Base-by-base conservation (phyloP, 768 basidiomycete genomes). In the Calocybe cyanea region DNA sequence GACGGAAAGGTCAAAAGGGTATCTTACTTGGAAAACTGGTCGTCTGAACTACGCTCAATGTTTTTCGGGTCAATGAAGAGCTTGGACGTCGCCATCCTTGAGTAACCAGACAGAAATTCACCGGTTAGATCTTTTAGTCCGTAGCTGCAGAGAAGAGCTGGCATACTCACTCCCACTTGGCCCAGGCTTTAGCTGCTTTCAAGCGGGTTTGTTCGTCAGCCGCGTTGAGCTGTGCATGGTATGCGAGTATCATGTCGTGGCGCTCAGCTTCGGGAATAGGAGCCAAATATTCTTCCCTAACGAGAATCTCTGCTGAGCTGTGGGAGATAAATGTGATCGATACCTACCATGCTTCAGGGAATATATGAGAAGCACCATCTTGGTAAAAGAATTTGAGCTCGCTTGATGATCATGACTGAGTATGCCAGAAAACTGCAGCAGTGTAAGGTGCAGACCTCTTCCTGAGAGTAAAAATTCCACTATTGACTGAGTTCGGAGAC, bases 311-410 rank as follows among this genome's bases (percentile, higher is more conserved):
- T 25, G 34, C 40, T 30, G n/a, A 38, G 8, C 14, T 20, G 13
- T 15, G 19, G 25, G n/a, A n/a, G 25, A 8, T 5, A 17, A 21
- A 36, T 5, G 15, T 23, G 20, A 42, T 41, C 7, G 23, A 45
- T 30, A 32, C 23, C 23, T 31, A 89, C 90, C 90, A 95, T 54
- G 90, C 89, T 65, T 92, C 87, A 0, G 91, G 89, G 72, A 92
- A 92, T 23, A 91, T 63, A 60, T 86, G 82, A 4, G 83, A 84
- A 9, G 88, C 68, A 11, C 91, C 91, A 2, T 87, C 78, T 69
- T 93, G 92, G 64, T 94, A 96, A 72, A 96, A 95, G 72, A 93
- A 97, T 15, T 78, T 75, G 32, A 96, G 76, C 65, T 97, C 93
- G 55, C 83, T 75, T n/a, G 23, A 30, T 30, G 20, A 11, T 11